These are phyloP conservation scores for Salix dunnii DNA, from an alignment of 345 rosid genomes.

Conservation along the genomic window DNA sequence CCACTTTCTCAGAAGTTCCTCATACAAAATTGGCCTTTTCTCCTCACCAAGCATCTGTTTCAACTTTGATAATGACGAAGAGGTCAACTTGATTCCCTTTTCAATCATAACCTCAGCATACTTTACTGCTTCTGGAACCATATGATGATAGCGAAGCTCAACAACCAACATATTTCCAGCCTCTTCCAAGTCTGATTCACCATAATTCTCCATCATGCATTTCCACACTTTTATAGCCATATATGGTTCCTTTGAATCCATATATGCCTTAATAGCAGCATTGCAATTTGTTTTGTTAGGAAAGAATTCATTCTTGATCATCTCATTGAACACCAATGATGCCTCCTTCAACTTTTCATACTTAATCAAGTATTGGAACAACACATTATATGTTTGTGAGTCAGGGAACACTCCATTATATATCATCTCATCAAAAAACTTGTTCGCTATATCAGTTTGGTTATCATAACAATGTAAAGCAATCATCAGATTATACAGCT, in stretches of 20 bases:
- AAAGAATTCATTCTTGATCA: conserved; percentile 49
- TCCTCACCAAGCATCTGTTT: conserved; percentile 36
- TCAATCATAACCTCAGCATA: conserved; percentile 53
- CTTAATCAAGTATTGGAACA: conserved; percentile 45
- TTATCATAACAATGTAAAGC: conserved; percentile 35
- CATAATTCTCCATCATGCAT: conserved; percentile 44
- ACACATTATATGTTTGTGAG: conserved; percentile 36
- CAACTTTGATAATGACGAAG: conserved; percentile 43
- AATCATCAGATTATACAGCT: conserved; percentile 49
- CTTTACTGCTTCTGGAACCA: conserved; percentile 61
- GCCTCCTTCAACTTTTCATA: conserved; percentile 43
- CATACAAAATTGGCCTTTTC: conserved; percentile 33
- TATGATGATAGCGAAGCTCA: conserved; percentile 41
- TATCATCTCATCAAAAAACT: conserved; percentile 52
- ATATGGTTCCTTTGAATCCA: conserved; percentile 38
- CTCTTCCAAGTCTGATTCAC: conserved; percentile 39
- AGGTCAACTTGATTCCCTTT: conserved; percentile 44
- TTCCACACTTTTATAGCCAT: conserved; percentile 51
- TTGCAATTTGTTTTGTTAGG: conserved; percentile 38
- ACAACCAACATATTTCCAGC: conserved; percentile 46
- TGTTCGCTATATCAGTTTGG: conserved; percentile 30
- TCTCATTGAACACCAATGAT: conserved; percentile 36
- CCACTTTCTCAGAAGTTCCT: conserved; percentile 45
- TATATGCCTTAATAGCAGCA: conserved; percentile 33
- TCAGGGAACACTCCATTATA: conserved; percentile 50